These are phyloP conservation scores for Brassica incana DNA, from an alignment of 345 rosid genomes.

Conservation along the genomic window DNA sequence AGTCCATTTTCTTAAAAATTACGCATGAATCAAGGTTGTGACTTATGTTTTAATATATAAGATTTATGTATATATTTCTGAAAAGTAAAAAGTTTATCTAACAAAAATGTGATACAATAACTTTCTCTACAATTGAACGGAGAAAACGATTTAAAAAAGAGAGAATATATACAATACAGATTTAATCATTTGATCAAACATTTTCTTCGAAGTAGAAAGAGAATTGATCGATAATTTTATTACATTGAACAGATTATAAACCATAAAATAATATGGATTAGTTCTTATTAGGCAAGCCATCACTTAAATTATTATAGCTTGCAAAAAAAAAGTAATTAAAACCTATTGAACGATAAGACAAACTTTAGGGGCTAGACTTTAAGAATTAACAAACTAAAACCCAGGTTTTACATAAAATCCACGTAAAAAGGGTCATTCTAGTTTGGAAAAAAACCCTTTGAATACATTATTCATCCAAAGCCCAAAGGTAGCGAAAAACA, in stretches of 20 bases:
- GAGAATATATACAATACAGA: neutral
- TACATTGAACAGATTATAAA: neutral
- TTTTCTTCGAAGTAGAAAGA: constrained; percentile 9
- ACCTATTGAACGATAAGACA: constrained; percentile 9
- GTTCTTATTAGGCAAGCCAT: constrained; percentile 9
- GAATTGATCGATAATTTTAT: neutral
- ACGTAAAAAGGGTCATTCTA: constrained; percentile 18
- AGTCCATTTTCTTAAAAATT: too few relatives aligned
- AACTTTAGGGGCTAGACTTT: constrained; percentile 1
- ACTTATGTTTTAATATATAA: too few relatives aligned
- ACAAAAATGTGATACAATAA: neutral
- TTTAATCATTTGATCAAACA: neutral
- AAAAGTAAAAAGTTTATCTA: neutral
- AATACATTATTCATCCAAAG: constrained; percentile 24
- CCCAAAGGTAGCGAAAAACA: neutral
- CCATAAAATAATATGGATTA: neutral
- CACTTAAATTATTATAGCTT: constrained; percentile 6
- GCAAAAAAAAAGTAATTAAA: neutral
- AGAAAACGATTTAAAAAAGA: neutral
- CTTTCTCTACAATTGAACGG: neutral
- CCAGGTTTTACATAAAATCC: constrained; percentile 15
- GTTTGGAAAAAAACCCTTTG: constrained; percentile 18
- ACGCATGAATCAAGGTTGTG: too few relatives aligned
- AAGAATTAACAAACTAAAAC: constrained; percentile 28
- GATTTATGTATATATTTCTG: neutral